These are phyloP conservation scores for Ustilago loliicola DNA, from an alignment of 1,284 basidiomycete species.

Conservation along the genomic window DNA sequence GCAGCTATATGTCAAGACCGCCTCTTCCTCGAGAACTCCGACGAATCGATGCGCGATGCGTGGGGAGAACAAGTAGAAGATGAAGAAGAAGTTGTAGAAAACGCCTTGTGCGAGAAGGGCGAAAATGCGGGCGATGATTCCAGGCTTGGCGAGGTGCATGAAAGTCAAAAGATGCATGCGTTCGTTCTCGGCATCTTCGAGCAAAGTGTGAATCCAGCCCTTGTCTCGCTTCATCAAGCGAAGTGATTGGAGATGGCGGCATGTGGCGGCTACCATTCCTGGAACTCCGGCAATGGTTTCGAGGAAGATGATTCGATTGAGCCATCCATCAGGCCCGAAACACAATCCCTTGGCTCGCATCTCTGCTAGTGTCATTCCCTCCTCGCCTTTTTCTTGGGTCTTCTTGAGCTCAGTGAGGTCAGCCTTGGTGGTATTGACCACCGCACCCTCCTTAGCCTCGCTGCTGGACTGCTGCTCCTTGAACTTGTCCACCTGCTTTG, in stretches of 20 bases:
- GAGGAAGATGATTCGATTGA: slow-evolving; percentile 60
- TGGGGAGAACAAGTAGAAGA: slow-evolving; percentile 83
- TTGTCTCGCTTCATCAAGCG: slow-evolving; percentile 58
- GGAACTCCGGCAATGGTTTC: slow-evolving; percentile 82
- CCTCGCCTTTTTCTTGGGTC: slow-evolving; percentile 6
- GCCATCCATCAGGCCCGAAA: slow-evolving; percentile 62
- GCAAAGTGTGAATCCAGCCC: slow-evolving; percentile 62
- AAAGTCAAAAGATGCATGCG: slow-evolving; percentile 61
- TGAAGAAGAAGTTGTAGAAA: slow-evolving; percentile 72
- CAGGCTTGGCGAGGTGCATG: slow-evolving; percentile 47
- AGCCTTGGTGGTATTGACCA: slow-evolving; percentile 33
- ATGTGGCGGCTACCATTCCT: slow-evolving; percentile 90
- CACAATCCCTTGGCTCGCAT: slow-evolving; percentile 55
- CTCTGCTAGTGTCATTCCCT: slow-evolving; percentile 54
- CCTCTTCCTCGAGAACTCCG: slow-evolving; percentile 94
- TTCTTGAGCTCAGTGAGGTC: slow-evolving; percentile 8
- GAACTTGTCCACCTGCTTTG: slow-evolving; percentile 28
- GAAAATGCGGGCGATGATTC: slow-evolving; percentile 37
- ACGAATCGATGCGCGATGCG: slow-evolving; percentile 92
- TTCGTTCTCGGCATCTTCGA: slow-evolving; percentile 66
- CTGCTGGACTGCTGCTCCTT: slow-evolving; percentile 15
- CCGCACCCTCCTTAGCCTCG: background rate
- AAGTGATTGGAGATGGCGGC: slow-evolving; percentile 76
- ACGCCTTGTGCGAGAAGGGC: slow-evolving; percentile 76
- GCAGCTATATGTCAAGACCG: slow-evolving; percentile 78